phyloP scores from a whole-genome alignment of 768 basidiomycete genomes.

The Leucocoprinus leucothites region DNA sequence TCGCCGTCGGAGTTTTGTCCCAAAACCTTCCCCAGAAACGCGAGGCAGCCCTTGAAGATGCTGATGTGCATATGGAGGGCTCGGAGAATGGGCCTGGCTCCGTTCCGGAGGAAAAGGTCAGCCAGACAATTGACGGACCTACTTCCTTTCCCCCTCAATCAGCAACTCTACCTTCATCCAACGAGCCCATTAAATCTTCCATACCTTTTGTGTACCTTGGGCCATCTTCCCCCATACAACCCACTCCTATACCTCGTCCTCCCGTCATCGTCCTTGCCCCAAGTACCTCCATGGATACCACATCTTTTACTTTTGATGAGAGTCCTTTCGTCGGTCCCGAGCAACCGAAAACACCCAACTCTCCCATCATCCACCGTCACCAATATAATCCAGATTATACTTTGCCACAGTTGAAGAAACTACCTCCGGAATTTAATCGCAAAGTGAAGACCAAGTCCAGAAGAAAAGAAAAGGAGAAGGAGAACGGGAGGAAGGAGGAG shows the following conservation, averaged over 20 bases:
- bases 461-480: slow-evolving; percentile 48
- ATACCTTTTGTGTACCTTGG: slow-evolving; percentile 10
- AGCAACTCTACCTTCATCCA: background rate
- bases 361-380: slow-evolving; percentile 26
- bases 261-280: slow-evolving; percentile 30
- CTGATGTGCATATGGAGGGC: slow-evolving; percentile 1
- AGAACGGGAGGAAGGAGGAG: slow-evolving; percentile 57
- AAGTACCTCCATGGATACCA: slow-evolving; percentile 11
- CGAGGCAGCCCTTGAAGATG: background rate
- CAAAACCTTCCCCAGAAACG: background rate
- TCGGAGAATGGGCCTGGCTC: background rate
- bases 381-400: slow-evolving; percentile 47
- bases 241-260: slow-evolving; percentile 4
- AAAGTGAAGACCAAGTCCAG: slow-evolving; percentile 33
- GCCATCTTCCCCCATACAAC: slow-evolving; percentile 9
- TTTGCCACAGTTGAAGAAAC: slow-evolving; percentile 50
- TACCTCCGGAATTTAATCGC: slow-evolving; percentile 52
- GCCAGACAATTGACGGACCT: slow-evolving; percentile 3
- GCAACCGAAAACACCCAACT: slow-evolving; percentile 10
- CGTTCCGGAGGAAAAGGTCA: slow-evolving; percentile 4
- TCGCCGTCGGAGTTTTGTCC: background rate
- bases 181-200: slow-evolving; percentile 11
- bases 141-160: background rate
- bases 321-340: slow-evolving; percentile 15
- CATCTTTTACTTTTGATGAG: slow-evolving; percentile 16